These are phyloP conservation scores for Xerocomus potaroensis DNA, from an alignment of 768 basidiomycete genomes.

Conservation along the genomic window DNA sequence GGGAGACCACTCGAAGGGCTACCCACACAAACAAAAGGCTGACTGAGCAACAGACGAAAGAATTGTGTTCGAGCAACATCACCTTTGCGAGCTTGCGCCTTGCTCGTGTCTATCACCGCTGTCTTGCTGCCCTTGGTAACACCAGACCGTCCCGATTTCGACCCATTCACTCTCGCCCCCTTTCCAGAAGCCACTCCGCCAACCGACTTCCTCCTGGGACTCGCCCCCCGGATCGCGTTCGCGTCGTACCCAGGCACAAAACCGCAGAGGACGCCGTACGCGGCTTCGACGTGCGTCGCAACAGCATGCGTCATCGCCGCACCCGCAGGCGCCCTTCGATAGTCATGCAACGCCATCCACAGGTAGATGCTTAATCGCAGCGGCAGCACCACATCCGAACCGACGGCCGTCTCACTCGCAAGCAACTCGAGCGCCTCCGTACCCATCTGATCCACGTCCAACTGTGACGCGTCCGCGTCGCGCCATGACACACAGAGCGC, in stretches of 20 bases:
- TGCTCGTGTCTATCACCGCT: constrained; percentile 32
- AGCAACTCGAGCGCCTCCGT: constrained; percentile 42
- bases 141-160: constrained; percentile 38
- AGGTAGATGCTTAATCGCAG: constrained; percentile 56
- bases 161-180: constrained; percentile 5
- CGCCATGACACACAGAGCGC: constrained; percentile 45
- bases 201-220: constrained; percentile 18
- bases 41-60: neutral
- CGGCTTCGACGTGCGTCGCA: constrained; percentile 49
- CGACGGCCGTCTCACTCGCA: constrained; percentile 37
- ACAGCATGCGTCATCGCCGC: constrained; percentile 42
- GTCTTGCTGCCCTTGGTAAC: constrained; percentile 4
- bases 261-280: constrained; percentile 44
- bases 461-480: constrained; percentile 21
- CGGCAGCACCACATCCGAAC: constrained; percentile 41
- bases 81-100: constrained; percentile 44
- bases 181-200: constrained; percentile 10
- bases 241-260: constrained; percentile 26
- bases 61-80: neutral
- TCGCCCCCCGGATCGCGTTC: constrained; percentile 13
- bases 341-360: constrained; percentile 68
- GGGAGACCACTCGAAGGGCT: constrained; percentile 17
- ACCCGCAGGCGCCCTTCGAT: constrained; percentile 43
- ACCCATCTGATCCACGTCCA: constrained; percentile 35
- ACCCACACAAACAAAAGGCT: neutral